phyloP scores from a whole-genome alignment of 345 rosid species.

The Lenwebbia sp. region DNA sequence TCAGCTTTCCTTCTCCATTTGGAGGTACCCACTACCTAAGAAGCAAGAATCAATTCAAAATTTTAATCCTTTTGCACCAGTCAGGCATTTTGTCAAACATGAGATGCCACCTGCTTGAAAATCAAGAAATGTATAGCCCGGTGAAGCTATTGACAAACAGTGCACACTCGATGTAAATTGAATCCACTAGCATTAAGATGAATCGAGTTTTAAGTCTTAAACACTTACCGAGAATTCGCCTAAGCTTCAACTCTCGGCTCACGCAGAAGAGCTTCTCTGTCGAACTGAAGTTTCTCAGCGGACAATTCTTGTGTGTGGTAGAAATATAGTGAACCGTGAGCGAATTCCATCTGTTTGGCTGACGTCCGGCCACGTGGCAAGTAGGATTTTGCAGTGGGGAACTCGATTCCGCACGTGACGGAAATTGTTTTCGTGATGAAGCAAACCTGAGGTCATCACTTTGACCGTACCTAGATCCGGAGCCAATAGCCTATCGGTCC shows the following conservation, averaged over 20 bases:
- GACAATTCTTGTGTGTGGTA: neutral
- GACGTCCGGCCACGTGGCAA: neutral
- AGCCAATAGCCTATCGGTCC: too few relatives aligned
- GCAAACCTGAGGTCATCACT: too few relatives aligned
- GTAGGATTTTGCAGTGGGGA: neutral
- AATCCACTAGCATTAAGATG: neutral
- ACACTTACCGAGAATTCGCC: neutral
- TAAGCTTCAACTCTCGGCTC: neutral
- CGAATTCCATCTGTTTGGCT: neutral
- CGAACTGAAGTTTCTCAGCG: neutral
- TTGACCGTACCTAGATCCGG: too few relatives aligned
- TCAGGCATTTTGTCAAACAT: neutral
- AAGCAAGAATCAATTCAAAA: neutral
- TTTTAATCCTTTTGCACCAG: neutral
- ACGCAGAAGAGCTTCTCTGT: neutral
- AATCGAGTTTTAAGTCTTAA: neutral
- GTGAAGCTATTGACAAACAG: neutral
- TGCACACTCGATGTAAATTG: neutral
- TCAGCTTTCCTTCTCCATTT: neutral
- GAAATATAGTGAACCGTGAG: neutral
- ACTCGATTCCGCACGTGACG: neutral
- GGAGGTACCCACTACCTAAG: neutral
- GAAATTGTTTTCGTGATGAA: neutral
- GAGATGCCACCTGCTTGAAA: neutral
- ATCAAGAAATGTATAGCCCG: neutral